A percentile compares a stretch with the other conserved stretches of the same genome.
Conservation (phyloP, 2,329 filamentous ascomycete species). For the Exophiala bonariae region DNA sequence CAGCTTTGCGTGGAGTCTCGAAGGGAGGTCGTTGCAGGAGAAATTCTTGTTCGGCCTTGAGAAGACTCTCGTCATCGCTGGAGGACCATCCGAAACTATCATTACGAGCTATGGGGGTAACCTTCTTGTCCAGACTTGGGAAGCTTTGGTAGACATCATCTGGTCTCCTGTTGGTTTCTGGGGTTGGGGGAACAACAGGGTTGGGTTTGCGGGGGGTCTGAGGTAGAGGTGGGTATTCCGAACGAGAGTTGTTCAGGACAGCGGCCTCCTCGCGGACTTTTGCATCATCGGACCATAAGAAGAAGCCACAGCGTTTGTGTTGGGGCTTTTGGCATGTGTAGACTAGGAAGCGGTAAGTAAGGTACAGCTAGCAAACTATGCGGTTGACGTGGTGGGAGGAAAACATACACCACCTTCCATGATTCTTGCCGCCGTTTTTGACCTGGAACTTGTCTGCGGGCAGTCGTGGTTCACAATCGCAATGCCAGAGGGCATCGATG, state of each 20-base stretch:
- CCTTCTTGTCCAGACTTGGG: neutral
- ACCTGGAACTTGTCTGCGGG: conserved; percentile 57
- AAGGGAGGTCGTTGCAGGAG: conserved; percentile 20
- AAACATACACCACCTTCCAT: conserved; percentile 53
- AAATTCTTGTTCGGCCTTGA: conserved; percentile 31
- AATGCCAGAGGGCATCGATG: conserved; percentile 49
- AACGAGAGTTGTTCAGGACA: conserved; percentile 50
- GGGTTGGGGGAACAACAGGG: conserved; percentile 16
- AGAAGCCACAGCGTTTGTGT: conserved; percentile 56
- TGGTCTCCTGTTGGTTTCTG: conserved; percentile 7
- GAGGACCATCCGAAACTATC: conserved; percentile 41
- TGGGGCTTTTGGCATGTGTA: conserved; percentile 58
- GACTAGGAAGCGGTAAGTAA: conserved; percentile 36
- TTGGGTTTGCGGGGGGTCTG: conserved; percentile 29
- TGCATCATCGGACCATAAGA: conserved; percentile 62
- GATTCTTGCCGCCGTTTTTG: conserved; percentile 58
- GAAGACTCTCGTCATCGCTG: conserved; percentile 35
- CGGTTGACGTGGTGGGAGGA: neutral
- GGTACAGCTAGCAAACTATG: no score
- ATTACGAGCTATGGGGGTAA: conserved; percentile 33
- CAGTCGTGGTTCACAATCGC: conserved; percentile 56
- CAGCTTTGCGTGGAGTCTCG: conserved; percentile 38
- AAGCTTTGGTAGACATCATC: neutral
- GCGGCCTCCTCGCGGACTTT: conserved; percentile 52
- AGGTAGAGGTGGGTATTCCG: conserved; percentile 38